Evolutionary conservation across 1,284 basidiomycete genomes (phyloP).

Genomic region (Sanguinoderma infundibulare): DNA sequence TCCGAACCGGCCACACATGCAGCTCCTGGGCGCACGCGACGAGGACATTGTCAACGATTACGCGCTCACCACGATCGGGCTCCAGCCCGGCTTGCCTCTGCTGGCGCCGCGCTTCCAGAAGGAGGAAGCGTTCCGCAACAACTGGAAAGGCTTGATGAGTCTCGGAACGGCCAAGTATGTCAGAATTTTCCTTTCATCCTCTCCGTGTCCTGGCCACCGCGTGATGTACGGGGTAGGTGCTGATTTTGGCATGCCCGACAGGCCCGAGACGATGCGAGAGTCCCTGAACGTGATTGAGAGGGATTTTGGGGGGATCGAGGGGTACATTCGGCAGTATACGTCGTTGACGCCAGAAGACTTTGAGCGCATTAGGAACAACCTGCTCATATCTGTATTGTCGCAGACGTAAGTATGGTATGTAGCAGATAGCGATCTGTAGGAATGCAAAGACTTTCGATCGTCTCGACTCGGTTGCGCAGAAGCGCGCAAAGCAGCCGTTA

Average conservation of each 20-base stretch:
- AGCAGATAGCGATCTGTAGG: background rate
- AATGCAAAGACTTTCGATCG: no score
- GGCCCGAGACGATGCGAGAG: constrained; percentile 43
- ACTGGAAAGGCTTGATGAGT: constrained; percentile 42
- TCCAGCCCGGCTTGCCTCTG: constrained; percentile 40
- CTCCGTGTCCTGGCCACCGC: background rate
- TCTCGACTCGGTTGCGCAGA: no score
- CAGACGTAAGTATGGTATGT: background rate
- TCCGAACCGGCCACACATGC: background rate
- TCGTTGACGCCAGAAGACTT: constrained; percentile 41
- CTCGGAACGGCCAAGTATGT: constrained; percentile 43
- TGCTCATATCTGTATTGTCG: background rate
- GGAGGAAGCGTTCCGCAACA: constrained; percentile 40
- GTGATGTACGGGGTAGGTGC: background rate
- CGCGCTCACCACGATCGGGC: constrained; percentile 42
- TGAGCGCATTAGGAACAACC: constrained; percentile 31
- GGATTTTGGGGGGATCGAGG: constrained; percentile 42
- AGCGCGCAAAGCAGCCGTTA: no score
- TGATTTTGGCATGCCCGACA: constrained; percentile 21
- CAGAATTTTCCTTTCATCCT: background rate
- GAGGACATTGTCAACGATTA: constrained; percentile 47
- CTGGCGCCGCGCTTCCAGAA: constrained; percentile 40
- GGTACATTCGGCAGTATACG: constrained; percentile 37
- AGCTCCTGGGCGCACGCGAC: constrained; percentile 48
- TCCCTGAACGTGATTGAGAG: constrained; percentile 39